phyloP scores from a whole-genome alignment of 1,139 yeast genomes.

The Nakaseomyces kungkrabaensis region DNA sequence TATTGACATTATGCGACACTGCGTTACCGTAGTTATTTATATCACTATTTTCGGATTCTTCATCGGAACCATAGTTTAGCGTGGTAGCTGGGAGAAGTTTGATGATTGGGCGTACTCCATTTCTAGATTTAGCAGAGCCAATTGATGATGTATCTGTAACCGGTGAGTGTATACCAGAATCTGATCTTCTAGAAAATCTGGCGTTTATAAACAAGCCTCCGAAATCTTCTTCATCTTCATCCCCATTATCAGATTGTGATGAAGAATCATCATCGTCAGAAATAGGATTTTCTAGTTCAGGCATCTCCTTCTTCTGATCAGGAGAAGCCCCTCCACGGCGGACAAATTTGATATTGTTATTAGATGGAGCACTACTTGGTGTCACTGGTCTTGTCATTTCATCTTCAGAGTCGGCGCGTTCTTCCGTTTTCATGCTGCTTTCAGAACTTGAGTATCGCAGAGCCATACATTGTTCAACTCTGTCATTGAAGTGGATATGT shows the following conservation, averaged over 20 bases:
- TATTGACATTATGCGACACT: constrained; percentile 64
- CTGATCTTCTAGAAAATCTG: constrained; percentile 24
- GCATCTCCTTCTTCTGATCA: constrained; percentile 1
- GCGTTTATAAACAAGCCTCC: constrained; percentile 32
- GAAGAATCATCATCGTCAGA: constrained; percentile 21
- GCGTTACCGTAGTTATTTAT: constrained; percentile 41
- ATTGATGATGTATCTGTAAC: constrained; percentile 29
- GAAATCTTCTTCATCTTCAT: constrained; percentile 28
- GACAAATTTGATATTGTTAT: constrained; percentile 2
- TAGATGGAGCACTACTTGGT: background rate
- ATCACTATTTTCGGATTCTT: constrained; percentile 42
- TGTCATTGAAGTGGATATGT: constrained; percentile 83
- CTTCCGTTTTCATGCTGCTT: constrained; percentile 15
- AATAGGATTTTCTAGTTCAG: constrained; percentile 10
- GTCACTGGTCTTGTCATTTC: constrained; percentile 4
- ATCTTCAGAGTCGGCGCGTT: constrained; percentile 15
- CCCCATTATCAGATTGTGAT: constrained; percentile 26
- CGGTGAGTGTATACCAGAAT: constrained; percentile 17
- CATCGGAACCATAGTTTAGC: constrained; percentile 68
- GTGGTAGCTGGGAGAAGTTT: constrained; percentile 75
- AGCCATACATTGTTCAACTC: constrained; percentile 87
- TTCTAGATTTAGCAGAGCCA: constrained; percentile 22
- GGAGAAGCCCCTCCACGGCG: constrained; percentile 7
- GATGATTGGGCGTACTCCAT: constrained; percentile 41
- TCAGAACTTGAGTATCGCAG: constrained; percentile 35